Conservation (phyloP, 805 yeast genomes). For the Myxozyma geophila region DNA sequence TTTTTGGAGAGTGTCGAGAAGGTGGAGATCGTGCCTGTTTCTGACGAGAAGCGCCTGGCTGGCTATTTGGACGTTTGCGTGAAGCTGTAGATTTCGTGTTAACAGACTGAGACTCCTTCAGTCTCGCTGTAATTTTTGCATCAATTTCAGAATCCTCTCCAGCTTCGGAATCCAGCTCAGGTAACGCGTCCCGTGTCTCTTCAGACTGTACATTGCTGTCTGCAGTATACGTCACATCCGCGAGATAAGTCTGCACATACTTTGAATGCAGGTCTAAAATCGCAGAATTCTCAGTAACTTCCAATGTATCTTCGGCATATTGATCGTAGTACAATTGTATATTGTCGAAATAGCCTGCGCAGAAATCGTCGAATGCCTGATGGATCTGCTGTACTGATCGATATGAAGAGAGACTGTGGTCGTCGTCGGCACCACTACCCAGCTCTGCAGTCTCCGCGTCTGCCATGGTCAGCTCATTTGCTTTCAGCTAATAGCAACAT, state of each 20-base stretch:
- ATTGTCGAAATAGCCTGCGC: not conserved
- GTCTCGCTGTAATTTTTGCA: not conserved
- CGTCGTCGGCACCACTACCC: conserved; percentile 6
- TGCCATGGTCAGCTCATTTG: not conserved
- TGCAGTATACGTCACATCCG: not conserved
- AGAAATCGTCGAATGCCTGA: conserved; percentile 18
- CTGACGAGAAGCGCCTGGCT: not conserved
- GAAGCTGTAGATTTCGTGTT: not conserved
- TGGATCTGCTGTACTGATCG: conserved; percentile 23
- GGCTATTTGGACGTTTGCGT: not conserved
- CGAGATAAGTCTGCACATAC: conserved; percentile 12
- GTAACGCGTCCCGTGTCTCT: conserved; percentile 1
- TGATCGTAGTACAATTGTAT: not conserved
- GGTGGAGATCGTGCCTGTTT: not conserved
- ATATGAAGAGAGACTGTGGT: conserved; percentile 20
- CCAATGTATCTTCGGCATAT: not conserved
- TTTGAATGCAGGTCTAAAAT: conserved; percentile 2
- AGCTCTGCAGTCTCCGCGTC: not conserved
- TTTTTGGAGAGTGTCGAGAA: not conserved
- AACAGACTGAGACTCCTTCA: not conserved
- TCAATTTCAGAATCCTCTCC: conserved; percentile 12
- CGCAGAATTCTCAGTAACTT: not conserved
- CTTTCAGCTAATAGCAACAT: not conserved
- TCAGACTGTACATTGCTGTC: not conserved
- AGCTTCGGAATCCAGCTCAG: conserved; percentile 8